Conservation (phyloP, 2,329 filamentous ascomycete species). For the Sordariomycetes sp. region DNA sequence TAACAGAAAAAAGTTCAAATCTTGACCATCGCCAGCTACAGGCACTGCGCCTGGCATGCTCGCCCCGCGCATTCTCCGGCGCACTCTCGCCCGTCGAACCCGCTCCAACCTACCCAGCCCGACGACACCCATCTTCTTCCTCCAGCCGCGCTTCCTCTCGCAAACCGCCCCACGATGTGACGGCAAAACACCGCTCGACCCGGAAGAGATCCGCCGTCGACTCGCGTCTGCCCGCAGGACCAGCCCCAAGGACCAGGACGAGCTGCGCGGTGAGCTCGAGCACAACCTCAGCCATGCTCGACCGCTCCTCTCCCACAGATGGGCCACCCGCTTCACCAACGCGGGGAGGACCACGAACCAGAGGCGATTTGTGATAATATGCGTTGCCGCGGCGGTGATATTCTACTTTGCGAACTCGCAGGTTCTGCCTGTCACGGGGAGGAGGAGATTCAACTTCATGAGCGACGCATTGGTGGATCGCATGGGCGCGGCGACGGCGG, state of each 20-base stretch:
- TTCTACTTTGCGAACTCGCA: slow-evolving; percentile 66
- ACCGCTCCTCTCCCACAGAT: slow-evolving; percentile 19
- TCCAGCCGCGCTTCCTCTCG: too few relatives aligned
- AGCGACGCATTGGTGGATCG: slow-evolving; percentile 49
- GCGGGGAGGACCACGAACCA: slow-evolving; percentile 18
- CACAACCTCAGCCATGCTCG: slow-evolving; percentile 16
- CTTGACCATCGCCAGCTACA: too few relatives aligned
- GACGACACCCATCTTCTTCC: too few relatives aligned
- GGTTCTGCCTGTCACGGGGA: slow-evolving; percentile 62
- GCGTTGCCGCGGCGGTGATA: slow-evolving; percentile 31
- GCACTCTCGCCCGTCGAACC: too few relatives aligned
- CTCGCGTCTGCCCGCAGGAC: slow-evolving; percentile 2
- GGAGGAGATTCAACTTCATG: slow-evolving; percentile 60
- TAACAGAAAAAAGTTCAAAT: too few relatives aligned
- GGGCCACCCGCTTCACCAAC: slow-evolving; percentile 14
- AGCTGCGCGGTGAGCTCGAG: too few relatives aligned
- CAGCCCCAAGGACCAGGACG: slow-evolving; percentile 5
- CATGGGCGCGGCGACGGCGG: slow-evolving; percentile 14
- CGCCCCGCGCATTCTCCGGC: too few relatives aligned
- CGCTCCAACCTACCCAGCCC: too few relatives aligned
- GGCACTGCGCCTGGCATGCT: too few relatives aligned
- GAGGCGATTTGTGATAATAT: slow-evolving; percentile 26
- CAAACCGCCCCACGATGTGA: too few relatives aligned
- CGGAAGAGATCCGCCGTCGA: background rate
- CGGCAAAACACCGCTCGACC: too few relatives aligned